Evolutionary conservation across 768 basidiomycete species (phyloP), one percentile per base, ranked within the genome.

Genomic region (Suillus luteus): DNA sequence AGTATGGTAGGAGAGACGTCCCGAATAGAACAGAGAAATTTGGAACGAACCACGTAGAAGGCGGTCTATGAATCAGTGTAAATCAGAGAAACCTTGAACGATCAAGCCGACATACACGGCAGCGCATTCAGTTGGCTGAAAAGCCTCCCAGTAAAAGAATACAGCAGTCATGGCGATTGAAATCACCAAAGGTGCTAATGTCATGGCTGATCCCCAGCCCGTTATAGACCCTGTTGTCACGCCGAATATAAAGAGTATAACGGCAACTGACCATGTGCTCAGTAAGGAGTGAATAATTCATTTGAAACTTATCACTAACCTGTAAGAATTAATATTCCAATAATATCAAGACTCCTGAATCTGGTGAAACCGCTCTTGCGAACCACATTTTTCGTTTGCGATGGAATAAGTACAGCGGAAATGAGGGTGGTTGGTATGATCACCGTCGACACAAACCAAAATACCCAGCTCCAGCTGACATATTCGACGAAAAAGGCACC

Each of bases 121-220:
- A 9, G 83, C 82, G 3, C 69, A 66, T 17, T 76, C 69, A 35
- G 71, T 70, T 6, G 77, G 77, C 17, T 82, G 69, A 2, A 63
- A 63, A 5, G 75, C 67, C 64, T 83, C 81, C 75, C 77, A 83
- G 46, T 74, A 66, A 71, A 84, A 80, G 74, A 85, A 85, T 2
- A 37, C 69, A 24, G 71, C 67, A 52, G 76, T 68, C 27, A 78
- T 61, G 14, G 77, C 38, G 66, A 81, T 68, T 19, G 82, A 77
- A 49, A 84, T 68, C 43, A 83, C 67, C 57, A 85, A 73, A 2
- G 83, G 80, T 2, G 77, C 80, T 57, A 84, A 72, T 65, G 83
- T 80, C n/a, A 19, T 54, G 19, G 19, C 33, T 54, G 52, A 54
- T 8, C 27, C 15, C 84, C 83, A 85, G 5, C 83, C 82, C 31